A percentile compares a stretch with the other conserved stretches of the same genome.
phyloP scores from a whole-genome alignment of 768 basidiomycete species.

The Trametes cubensis region DNA sequence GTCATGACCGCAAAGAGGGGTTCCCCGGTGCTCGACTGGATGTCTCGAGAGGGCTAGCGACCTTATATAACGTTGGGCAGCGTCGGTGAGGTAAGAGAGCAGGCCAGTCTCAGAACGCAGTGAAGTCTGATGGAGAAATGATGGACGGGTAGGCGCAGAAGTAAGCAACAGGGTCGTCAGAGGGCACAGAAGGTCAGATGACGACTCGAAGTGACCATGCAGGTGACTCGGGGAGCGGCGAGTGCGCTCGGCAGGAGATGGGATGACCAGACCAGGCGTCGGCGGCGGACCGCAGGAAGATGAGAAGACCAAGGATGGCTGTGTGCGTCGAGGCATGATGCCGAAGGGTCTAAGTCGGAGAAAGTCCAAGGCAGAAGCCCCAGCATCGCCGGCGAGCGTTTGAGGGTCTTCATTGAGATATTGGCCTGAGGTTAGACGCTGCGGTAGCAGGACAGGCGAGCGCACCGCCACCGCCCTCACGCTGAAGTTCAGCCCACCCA shows the following conservation, averaged over 20 bases:
- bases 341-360: background rate
- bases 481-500: no score
- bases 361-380: background rate
- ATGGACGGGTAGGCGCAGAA: slow-evolving; percentile 9
- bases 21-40: background rate
- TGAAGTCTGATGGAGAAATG: slow-evolving; percentile 10
- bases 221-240: slow-evolving; percentile 6
- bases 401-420: background rate
- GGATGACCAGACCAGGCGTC: slow-evolving; percentile 1
- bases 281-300: slow-evolving; percentile 13
- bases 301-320: background rate
- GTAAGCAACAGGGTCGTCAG: slow-evolving; percentile 1
- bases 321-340: background rate
- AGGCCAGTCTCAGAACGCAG: background rate
- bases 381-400: background rate
- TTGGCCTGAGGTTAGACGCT: background rate
- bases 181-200: slow-evolving; percentile 4
- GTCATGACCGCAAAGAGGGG: slow-evolving; percentile 8
- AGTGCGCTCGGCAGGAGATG: background rate
- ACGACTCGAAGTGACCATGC: slow-evolving; percentile 1
- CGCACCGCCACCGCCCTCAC: background rate
- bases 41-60: background rate
- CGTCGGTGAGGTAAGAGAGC: slow-evolving; percentile 17
- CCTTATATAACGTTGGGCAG: background rate
- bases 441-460: background rate